Percentiles rank a stretch among this genome's conserved stretches.
phyloP scores from a whole-genome alignment of 768 basidiomycete species.

The Kwoniella sp. region DNA sequence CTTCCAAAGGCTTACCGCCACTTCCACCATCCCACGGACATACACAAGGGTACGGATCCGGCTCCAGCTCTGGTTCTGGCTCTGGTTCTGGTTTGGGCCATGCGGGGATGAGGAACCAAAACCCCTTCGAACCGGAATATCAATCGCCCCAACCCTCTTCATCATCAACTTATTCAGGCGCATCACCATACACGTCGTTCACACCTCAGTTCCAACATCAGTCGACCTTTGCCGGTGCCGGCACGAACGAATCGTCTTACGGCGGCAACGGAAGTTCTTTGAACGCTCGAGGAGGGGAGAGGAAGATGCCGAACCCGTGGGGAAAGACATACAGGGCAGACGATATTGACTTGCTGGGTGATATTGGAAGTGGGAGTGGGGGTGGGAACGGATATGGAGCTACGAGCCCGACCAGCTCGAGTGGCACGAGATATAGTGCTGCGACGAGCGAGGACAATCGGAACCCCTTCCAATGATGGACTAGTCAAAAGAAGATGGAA shows the following conservation, averaged over 20 bases:
- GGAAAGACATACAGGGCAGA: slow-evolving; percentile 13
- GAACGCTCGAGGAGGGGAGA: not conserved
- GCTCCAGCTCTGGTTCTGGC: not conserved
- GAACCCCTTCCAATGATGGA: not conserved
- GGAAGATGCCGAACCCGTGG: slow-evolving; percentile 23
- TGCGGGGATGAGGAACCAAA: not conserved
- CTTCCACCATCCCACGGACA: slow-evolving; percentile 1
- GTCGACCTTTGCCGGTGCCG: not conserved
- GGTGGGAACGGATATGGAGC: slow-evolving; percentile 3
- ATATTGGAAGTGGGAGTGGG: not conserved
- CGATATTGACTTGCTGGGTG: slow-evolving; percentile 22
- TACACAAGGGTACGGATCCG: not conserved
- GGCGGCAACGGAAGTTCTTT: not conserved
- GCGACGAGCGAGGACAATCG: not conserved
- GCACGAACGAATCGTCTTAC: not conserved
- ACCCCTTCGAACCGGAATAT: slow-evolving; percentile 22
- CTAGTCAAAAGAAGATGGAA: not conserved
- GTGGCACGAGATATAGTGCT: slow-evolving; percentile 20
- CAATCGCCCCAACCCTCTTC: slow-evolving; percentile 22
- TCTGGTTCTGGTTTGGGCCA: not conserved
- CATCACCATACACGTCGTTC: slow-evolving; percentile 12
- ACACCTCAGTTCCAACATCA: slow-evolving; percentile 10
- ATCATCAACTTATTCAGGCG: slow-evolving; percentile 1
- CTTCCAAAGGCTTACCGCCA: slow-evolving; percentile 18
- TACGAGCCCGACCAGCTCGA: slow-evolving; percentile 27